These are phyloP conservation scores for Fusarium nanum DNA, from an alignment of 2,329 filamentous ascomycete genomes.

Conservation along the genomic window DNA sequence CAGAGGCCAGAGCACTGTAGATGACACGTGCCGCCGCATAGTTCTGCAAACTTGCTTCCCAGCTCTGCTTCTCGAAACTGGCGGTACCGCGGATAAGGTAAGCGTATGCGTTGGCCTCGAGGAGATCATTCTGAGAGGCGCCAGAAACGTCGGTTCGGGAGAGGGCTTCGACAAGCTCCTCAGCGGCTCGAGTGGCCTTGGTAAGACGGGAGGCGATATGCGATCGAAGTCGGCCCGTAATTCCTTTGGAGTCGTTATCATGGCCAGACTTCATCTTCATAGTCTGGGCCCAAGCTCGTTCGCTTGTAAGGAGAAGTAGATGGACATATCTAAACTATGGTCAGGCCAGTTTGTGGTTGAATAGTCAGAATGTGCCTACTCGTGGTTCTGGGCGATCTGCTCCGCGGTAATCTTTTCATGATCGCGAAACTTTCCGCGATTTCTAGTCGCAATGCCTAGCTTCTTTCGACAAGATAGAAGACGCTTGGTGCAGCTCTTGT, in stretches of 20 bases:
- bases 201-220: slow-evolving; percentile 90
- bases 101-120: slow-evolving; percentile 89
- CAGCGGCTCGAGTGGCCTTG: slow-evolving; percentile 80
- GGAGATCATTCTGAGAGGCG: slow-evolving; percentile 75
- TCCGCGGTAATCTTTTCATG: slow-evolving; percentile 78
- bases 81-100: slow-evolving; percentile 80
- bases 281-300: slow-evolving; percentile 94
- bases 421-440: slow-evolving; percentile 84
- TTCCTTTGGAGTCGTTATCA: slow-evolving; percentile 80
- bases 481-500: slow-evolving; percentile 80
- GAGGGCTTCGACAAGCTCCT: slow-evolving; percentile 74
- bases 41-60: slow-evolving; percentile 80
- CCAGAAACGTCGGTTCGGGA: slow-evolving; percentile 70
- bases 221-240: slow-evolving; percentile 81
- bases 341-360: slow-evolving; percentile 18
- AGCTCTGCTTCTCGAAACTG: slow-evolving; percentile 88
- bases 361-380: slow-evolving; percentile 64
- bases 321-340: slow-evolving; percentile 71
- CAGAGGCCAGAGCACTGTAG: slow-evolving; percentile 78
- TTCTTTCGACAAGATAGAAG: slow-evolving; percentile 87
- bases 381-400: slow-evolving; percentile 78
- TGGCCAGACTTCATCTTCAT: slow-evolving; percentile 93
- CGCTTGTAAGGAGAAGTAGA: slow-evolving; percentile 85
- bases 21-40: slow-evolving; percentile 84
- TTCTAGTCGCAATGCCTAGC: slow-evolving; percentile 84